A percentile compares a stretch with the other conserved stretches of the same genome.
These are phyloP conservation scores for Zasmidium angulare DNA, from an alignment of 2,329 filamentous ascomycete species.

Conservation along the genomic window DNA sequence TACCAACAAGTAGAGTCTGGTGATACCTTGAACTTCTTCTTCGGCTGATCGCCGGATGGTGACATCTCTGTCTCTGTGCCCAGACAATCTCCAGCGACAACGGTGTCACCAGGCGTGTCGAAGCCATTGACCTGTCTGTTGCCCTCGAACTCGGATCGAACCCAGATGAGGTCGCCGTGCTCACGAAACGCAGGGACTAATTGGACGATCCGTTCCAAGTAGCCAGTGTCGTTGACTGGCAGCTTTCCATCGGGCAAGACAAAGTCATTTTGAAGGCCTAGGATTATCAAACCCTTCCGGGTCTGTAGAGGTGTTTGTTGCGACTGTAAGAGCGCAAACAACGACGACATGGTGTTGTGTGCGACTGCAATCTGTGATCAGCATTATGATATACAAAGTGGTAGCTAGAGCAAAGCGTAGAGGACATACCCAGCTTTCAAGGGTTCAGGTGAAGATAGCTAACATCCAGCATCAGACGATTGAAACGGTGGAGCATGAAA, in stretches of 20 bases:
- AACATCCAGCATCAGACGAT: background rate
- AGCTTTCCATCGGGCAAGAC: conserved; percentile 67
- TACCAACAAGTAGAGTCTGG: background rate
- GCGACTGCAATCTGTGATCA: background rate
- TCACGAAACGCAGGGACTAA: conserved; percentile 73
- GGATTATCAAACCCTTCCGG: conserved; percentile 70
- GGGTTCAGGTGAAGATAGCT: background rate
- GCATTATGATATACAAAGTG: background rate
- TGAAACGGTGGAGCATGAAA: background rate
- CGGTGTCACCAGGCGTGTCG: conserved; percentile 25
- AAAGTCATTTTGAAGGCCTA: conserved; percentile 93
- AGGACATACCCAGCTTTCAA: background rate
- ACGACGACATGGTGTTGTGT: conserved; percentile 37
- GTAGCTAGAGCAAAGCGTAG: background rate
- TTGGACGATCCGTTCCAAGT: conserved; percentile 64
- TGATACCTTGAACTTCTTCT: conserved; percentile 16
- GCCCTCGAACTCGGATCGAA: conserved; percentile 67
- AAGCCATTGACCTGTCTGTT: conserved; percentile 21
- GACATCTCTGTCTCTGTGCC: background rate
- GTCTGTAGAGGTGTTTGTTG: conserved; percentile 56
- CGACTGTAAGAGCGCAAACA: conserved; percentile 46
- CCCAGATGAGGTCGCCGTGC: conserved; percentile 76
- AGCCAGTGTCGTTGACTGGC: conserved; percentile 61
- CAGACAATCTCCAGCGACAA: conserved; percentile 22
- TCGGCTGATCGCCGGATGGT: background rate